Conservation (phyloP, 2,329 filamentous ascomycete species). For the Fusarium floridanum region DNA sequence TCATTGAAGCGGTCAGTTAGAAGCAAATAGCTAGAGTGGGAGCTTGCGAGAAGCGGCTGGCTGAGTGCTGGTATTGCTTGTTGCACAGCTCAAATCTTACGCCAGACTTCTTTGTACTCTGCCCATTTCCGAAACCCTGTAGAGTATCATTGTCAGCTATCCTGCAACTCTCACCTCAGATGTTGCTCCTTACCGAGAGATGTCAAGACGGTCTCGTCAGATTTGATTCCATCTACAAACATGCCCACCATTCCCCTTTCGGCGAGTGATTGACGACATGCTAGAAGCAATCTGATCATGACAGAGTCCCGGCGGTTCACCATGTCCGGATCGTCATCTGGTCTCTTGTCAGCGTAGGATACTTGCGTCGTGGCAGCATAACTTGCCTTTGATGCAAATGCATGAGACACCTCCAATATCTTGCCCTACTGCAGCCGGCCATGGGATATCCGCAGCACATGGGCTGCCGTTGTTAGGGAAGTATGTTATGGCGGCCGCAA, state of each 20-base stretch:
- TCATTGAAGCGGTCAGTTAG: neutral
- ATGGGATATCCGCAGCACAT: conserved; percentile 65
- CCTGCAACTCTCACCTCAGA: neutral
- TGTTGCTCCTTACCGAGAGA: conserved; percentile 61
- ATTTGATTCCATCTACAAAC: conserved; percentile 68
- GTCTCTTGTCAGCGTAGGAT: conserved; percentile 16
- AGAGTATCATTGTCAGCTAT: conserved; percentile 20
- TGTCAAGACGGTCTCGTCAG: conserved; percentile 63
- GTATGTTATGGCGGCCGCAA: conserved; percentile 69
- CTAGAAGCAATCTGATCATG: conserved; percentile 66
- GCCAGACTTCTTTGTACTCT: conserved; percentile 68
- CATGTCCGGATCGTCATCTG: conserved; percentile 60
- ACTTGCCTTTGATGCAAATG: conserved; percentile 69
- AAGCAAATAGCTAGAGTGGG: neutral
- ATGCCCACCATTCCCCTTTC: conserved; percentile 65
- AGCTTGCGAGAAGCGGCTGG: conserved; percentile 5
- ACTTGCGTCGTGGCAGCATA: neutral
- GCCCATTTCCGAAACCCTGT: conserved; percentile 71
- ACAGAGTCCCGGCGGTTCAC: conserved; percentile 62
- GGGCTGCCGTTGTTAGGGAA: conserved; percentile 60
- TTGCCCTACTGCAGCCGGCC: conserved; percentile 63
- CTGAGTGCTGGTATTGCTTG: conserved; percentile 1
- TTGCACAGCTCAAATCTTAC: conserved; percentile 49
- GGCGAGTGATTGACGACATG: conserved; percentile 62
- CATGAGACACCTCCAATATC: conserved; percentile 71